phyloP scores from a whole-genome alignment of 2,329 filamentous ascomycete species.

The Atkinsonella hypoxylon region DNA sequence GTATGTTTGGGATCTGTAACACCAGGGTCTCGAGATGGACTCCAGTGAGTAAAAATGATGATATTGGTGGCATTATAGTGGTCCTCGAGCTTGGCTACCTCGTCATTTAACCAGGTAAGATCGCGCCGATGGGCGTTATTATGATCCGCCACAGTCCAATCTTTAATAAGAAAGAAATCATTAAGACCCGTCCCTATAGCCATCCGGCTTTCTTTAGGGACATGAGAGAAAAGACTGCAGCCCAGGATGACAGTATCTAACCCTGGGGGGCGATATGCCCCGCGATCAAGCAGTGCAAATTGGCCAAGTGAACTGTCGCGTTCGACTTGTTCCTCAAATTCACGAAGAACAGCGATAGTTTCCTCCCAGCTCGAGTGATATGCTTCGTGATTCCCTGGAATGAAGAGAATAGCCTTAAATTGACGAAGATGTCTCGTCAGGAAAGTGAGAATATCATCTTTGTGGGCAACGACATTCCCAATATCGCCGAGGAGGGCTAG shows the following conservation, averaged over 20 bases:
- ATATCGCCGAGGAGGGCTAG: slow-evolving; percentile 47
- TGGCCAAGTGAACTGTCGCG: slow-evolving; percentile 19
- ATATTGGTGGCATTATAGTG: slow-evolving; percentile 13
- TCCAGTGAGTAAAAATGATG: slow-evolving; percentile 31
- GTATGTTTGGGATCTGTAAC: slow-evolving; percentile 23
- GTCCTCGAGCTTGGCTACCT: slow-evolving; percentile 17
- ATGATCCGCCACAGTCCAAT: slow-evolving; percentile 27
- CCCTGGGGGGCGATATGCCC: slow-evolving; percentile 13
- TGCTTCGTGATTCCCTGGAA: slow-evolving; percentile 46
- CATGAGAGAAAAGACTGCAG: slow-evolving; percentile 34
- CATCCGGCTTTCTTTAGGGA: slow-evolving; percentile 25
- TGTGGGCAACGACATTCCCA: slow-evolving; percentile 28
- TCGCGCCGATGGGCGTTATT: slow-evolving; percentile 25
- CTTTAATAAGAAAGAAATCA: slow-evolving; percentile 37
- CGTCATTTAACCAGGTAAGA: slow-evolving; percentile 29
- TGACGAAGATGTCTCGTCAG: slow-evolving; percentile 32
- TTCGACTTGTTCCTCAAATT: slow-evolving; percentile 18
- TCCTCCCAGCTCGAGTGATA: slow-evolving; percentile 29
- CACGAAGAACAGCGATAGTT: slow-evolving; percentile 16
- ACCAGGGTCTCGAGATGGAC: slow-evolving; percentile 23
- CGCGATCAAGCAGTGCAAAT: slow-evolving; percentile 28
- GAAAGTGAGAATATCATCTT: slow-evolving; percentile 30
- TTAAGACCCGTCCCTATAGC: slow-evolving; percentile 32
- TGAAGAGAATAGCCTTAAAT: slow-evolving; percentile 38
- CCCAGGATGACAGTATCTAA: slow-evolving; percentile 20